Base-by-base conservation (phyloP, 2,329 filamentous ascomycete genomes). In the Colletotrichum falcatum region DNA sequence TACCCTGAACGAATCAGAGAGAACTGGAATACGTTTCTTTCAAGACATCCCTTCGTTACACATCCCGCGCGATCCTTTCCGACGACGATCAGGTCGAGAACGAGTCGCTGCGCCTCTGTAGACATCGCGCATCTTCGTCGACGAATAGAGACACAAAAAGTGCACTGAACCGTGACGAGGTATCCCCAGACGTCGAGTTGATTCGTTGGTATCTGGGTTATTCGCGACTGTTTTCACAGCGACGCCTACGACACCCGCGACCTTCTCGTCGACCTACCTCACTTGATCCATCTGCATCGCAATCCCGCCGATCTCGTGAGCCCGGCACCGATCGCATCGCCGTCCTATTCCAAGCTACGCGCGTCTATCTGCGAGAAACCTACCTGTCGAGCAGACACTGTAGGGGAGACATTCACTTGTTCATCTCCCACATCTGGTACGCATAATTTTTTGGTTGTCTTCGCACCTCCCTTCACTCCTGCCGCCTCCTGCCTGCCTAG, bases 321-420 rank as follows among this genome's bases (percentile, higher is more conserved):
- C 54, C 14, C 51, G 39, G 63, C 55, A 44, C 9, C 28, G 42
- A 64, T 60, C 26, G 44, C 65, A 56, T 16, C 26, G 8, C 11
- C 51, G 28, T 67, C 37, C 65, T 55, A 49, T 63, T 56, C 55
- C 62, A 44, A 66, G 51, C 62, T 44, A 16, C 8, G 4, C 49
- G 66, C 66, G 55, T 18, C 53, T 18, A 55, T n/a, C 44, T 42
- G 59, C 54, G n/a, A n/a, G n/a, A 23, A n/a, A n/a, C 33, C 58
- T 68, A 51, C 35, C 66, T 63, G 54, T 53, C 30, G 79, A 79
- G 79, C 82, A 82, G 78, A 44, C 73, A 75, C 79, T 83, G 82
- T 84, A 85, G 94, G 94, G 93, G 94, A 97, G 92, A 94, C 94
- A 97, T 97, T 97, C 83, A 91, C 82, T 97, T 97, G 94, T 97